Evolutionary conservation across 1,284 basidiomycete genomes (phyloP).

Genomic region (Stereum hirsutum): DNA sequence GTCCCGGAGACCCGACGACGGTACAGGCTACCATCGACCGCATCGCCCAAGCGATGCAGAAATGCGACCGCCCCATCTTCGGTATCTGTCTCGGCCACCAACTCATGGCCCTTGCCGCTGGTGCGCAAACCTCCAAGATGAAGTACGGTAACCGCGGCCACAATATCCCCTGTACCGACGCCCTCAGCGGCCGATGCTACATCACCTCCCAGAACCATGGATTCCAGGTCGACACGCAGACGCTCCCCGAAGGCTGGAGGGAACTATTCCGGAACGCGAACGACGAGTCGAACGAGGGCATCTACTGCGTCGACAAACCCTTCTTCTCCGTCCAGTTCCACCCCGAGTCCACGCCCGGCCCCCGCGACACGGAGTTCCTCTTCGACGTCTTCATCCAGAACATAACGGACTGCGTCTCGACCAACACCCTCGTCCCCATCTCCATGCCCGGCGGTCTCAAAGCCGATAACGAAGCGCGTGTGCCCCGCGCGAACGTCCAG

Average conservation of each 20-base stretch:
- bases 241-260: constrained; percentile 84
- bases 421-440: constrained; percentile 67
- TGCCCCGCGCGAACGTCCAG: constrained; percentile 73
- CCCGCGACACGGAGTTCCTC: constrained; percentile 96
- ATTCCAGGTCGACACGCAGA: constrained; percentile 83
- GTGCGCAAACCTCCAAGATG: constrained; percentile 95
- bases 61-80: constrained; percentile 82
- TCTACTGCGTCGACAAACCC: constrained; percentile 85
- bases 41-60: constrained; percentile 67
- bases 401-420: constrained; percentile 67
- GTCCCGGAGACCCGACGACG: constrained; percentile 94
- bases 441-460: constrained; percentile 83
- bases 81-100: constrained; percentile 99
- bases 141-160: constrained; percentile 99
- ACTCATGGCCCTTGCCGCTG: constrained; percentile 90
- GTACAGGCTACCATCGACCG: constrained; percentile 68
- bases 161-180: constrained; percentile 96
- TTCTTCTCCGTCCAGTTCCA: constrained; percentile 99
- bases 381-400: constrained; percentile 97
- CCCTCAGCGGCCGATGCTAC: constrained; percentile 92
- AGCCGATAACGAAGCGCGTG: constrained; percentile 72
- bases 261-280: constrained; percentile 97
- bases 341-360: constrained; percentile 97
- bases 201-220: constrained; percentile 99
- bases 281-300: constrained; percentile 96